Base-by-base conservation (phyloP, 495 filamentous ascomycete species). In the Lepidopterella palustris region DNA sequence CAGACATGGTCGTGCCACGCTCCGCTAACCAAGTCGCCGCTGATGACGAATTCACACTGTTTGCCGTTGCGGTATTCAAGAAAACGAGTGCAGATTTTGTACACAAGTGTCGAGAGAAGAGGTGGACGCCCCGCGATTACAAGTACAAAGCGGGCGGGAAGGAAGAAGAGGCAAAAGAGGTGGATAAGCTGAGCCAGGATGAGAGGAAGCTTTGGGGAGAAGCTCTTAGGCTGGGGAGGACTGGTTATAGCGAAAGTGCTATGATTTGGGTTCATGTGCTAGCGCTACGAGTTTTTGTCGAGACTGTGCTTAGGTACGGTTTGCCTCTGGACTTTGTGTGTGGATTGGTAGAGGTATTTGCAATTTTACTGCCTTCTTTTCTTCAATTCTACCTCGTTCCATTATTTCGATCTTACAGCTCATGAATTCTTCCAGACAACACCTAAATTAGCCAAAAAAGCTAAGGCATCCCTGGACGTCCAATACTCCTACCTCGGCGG, bases 201-300 rank as follows among this genome's bases (percentile, higher is more conserved):
- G 90, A 95, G 75, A 78, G 83, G 70, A 95, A 91, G 75, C 75
- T 95, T 3, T 93, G 88, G 84, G 88, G 87, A 3, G 91, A 97
- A 75, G 90, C 90, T n/a, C 71, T 98, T 68, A 78, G 89, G 51
- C 77, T 96, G 50, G 89, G 85, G 6, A 79, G 89, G 61, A 95
- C 88, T 21, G 89, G 88, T 26, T 97, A 92, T 82, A 90, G 90
- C 64, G 95, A 98, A 72, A 84, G 84, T 50, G 90, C 95, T 59
- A 96, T 96, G 90, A 86, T 90, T 56, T 95, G 89, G 92, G 77
- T 91, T 10, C 95, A 97, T 72, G 88, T 93, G 15, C 78, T 97
- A 69, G 87, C 92, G 4, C 76, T 98, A 62, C 79, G 93, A 45
- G 91, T 98, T 35, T 98, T 97, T 72, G 93, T 98, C 20, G 93